A percentile compares a stretch with the other conserved stretches of the same genome.
These are phyloP conservation scores for Glycine soja DNA, from an alignment of 306 rosid genomes.

Conservation along the genomic window DNA sequence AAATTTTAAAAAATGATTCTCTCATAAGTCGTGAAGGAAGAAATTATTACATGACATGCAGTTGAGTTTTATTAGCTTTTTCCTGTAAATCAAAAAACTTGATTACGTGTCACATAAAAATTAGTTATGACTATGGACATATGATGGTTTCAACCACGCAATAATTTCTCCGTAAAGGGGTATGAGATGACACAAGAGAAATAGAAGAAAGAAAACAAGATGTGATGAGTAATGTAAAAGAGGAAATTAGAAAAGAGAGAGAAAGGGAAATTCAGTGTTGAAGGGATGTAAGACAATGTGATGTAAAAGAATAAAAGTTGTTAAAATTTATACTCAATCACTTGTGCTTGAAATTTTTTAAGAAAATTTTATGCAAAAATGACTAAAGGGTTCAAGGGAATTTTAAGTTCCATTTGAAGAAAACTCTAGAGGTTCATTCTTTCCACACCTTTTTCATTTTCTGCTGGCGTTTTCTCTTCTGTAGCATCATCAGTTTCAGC, in stretches of 20 bases:
- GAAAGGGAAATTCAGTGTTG: neutral
- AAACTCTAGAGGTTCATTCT: neutral
- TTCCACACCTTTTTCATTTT: slow-evolving; percentile 51
- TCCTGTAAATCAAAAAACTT: neutral
- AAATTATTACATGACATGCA: neutral
- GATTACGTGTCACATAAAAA: neutral
- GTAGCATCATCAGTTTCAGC: neutral
- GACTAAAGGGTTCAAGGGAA: neutral
- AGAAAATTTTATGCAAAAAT: neutral
- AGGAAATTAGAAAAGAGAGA: neutral
- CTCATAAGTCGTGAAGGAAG: no score
- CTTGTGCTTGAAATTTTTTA: neutral
- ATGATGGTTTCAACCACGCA: neutral
- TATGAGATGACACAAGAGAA: neutral
- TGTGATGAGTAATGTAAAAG: neutral
- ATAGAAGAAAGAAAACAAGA: neutral
- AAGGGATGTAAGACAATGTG: neutral
- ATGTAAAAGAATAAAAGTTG: neutral
- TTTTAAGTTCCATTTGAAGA: neutral
- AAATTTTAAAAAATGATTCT: no score
- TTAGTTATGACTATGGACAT: neutral
- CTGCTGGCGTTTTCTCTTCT: slow-evolving; percentile 22
- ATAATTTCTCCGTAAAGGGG: neutral
- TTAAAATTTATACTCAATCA: neutral
- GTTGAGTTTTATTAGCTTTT: neutral